phyloP scores from a whole-genome alignment of 257 asterid species.

The Solanum ossicruentum region DNA sequence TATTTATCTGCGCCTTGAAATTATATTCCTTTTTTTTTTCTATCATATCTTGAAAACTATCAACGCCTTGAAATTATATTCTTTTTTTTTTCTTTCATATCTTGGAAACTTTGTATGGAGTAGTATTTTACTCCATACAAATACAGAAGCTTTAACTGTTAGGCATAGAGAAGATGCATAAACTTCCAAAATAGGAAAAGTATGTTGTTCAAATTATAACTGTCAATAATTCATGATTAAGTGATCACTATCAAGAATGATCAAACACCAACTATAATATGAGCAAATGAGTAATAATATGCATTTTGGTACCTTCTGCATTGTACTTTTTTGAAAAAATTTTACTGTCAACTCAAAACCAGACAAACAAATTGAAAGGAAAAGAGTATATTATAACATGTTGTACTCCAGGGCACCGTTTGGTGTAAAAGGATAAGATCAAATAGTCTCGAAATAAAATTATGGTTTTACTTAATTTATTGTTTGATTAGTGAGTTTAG shows the following conservation, averaged over 20 bases:
- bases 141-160: background rate
- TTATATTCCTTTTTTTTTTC: background rate
- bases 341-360: no score
- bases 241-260: background rate
- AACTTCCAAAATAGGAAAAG: background rate
- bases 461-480: no score
- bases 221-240: background rate
- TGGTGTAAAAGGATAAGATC: no score
- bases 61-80: background rate
- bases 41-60: background rate
- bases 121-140: background rate
- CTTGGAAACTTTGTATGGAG: background rate
- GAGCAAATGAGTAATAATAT: background rate
- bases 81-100: background rate
- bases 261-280: background rate
- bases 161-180: background rate
- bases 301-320: background rate
- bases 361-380: background rate
- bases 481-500: no score
- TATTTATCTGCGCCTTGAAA: background rate
- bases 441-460: no score
- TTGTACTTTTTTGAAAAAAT: background rate
- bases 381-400: background rate
- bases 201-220: background rate
- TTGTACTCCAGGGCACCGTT: no score